Evolutionary conservation across 108 stramenopile species (phyloP).

Genomic region (Discostella stelligeroides): DNA sequence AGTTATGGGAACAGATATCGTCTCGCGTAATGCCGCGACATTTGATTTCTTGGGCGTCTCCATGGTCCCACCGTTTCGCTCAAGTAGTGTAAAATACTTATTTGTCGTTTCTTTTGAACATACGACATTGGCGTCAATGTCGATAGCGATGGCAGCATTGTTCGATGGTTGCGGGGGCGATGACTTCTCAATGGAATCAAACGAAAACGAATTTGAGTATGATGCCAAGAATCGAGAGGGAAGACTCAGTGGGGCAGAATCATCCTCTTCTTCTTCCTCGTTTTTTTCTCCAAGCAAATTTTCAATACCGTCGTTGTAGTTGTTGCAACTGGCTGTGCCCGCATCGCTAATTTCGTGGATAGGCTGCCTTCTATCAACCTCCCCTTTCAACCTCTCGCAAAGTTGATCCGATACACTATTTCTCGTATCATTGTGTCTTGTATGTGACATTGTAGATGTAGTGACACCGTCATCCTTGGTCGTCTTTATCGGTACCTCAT

Average conservation of each 20-base stretch:
- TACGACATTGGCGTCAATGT: neutral
- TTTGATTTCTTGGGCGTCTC: constrained; percentile 29
- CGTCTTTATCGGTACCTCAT: too few relatives aligned
- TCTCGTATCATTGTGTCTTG: neutral
- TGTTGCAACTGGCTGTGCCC: neutral
- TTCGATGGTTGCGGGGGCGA: constrained; percentile 8
- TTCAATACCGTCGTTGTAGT: neutral
- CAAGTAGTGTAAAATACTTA: neutral
- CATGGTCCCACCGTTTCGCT: neutral
- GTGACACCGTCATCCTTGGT: neutral
- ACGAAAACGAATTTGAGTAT: constrained; percentile 24
- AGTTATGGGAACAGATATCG: constrained; percentile 3
- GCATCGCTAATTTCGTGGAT: neutral
- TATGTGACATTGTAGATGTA: too few relatives aligned
- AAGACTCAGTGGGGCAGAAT: constrained; percentile 22
- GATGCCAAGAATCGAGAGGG: constrained; percentile 24
- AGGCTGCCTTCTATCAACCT: neutral
- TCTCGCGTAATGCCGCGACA: constrained; percentile 1
- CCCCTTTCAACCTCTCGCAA: neutral
- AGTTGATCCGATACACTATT: neutral
- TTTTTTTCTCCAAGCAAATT: too few relatives aligned
- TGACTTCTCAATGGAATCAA: constrained; percentile 11
- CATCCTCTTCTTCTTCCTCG: constrained; percentile 2
- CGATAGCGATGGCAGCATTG: too few relatives aligned
- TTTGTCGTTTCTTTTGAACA: neutral